Percentiles rank a stretch among this genome's conserved stretches.
Evolutionary conservation across 1,284 basidiomycete species (phyloP).

Genomic region (Polyporus tsugae): DNA sequence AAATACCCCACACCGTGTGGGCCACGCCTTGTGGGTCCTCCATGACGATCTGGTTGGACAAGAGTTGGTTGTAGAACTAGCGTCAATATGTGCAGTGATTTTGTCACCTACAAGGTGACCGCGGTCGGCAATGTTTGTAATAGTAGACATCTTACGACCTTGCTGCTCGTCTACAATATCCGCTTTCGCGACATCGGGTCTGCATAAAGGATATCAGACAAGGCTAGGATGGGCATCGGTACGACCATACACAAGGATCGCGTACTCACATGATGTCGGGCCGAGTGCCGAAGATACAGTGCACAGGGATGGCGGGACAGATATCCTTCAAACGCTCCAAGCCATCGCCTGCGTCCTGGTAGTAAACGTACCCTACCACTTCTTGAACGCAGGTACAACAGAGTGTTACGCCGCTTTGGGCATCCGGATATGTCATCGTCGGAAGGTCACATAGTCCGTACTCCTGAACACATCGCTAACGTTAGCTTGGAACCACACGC

Average conservation of each 20-base stretch:
- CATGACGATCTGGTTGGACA: no score
- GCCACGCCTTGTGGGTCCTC: no score
- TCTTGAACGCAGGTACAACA: constrained; percentile 25
- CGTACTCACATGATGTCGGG: constrained; percentile 23
- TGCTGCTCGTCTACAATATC: background rate
- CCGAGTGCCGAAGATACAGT: constrained; percentile 23
- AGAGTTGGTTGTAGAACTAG: no score
- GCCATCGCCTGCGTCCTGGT: constrained; percentile 20
- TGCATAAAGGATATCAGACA: background rate
- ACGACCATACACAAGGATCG: background rate
- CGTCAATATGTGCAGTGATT: background rate
- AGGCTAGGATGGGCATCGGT: no score
- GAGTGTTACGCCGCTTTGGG: constrained; percentile 24
- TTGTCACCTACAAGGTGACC: background rate
- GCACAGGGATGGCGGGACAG: constrained; percentile 25
- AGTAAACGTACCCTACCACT: constrained; percentile 17
- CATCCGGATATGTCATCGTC: constrained; percentile 23
- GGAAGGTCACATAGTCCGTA: constrained; percentile 30
- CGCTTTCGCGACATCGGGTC: background rate
- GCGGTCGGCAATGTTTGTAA: background rate
- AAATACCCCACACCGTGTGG: no score
- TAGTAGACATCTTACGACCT: background rate
- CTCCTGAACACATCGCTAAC: constrained; percentile 6
- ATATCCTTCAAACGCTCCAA: constrained; percentile 20
- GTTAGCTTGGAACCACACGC: background rate